Evolutionary conservation across 495 filamentous ascomycete species (phyloP), one percentile per base, ranked within the genome.

Genomic region (Penicillium bialowiezense): DNA sequence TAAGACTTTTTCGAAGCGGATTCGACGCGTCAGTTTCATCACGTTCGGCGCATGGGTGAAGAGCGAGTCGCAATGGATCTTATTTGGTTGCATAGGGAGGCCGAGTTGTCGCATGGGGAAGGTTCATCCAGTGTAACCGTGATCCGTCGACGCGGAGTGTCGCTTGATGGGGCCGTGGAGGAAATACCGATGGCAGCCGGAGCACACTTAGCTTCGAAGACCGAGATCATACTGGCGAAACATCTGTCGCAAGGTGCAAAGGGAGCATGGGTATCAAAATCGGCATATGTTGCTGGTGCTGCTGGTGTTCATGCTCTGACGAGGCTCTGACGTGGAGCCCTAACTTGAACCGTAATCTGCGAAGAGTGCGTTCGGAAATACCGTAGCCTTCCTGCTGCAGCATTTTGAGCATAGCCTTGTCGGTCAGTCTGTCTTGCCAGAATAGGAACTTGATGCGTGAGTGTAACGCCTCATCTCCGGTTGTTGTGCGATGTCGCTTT

Each of bases 401-500:
- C 23, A 59, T 36, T 20, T 59, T 59, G 29, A 64, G 45, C 61
- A 64, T 64, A 15, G 58, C 61, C 26, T 64, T 62, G 21, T 64
- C 61, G 41, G 55, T 62, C 50, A 64, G 41, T 20, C 45, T 59
- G 45, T 62, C 55, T 34, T 62, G 41, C 23, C 59, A 17, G 35
- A 62, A 64, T 28, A 64, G 55, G 18, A 64, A 28, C 19, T 48
- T 59, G 33, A 64, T 62, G 7, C 61, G 61, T 13, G 61, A 52
- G 40, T 64, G 61, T 7, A 64, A 49, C 15, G 54, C 49, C 29
- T 54, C 58, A 36, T 64, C 61, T 12, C 58, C 55, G 9, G 61
- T 64, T 12, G 61, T 64, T 21, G 55, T 62, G 8, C 50, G 58
- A 38, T 58, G 54, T 55, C 58, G 59, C 41, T 64, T 64, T 44